Evolutionary conservation across 2,329 filamentous ascomycete genomes (phyloP), one percentile per base, ranked within the genome.

Genomic region (Penicillium sp.): DNA sequence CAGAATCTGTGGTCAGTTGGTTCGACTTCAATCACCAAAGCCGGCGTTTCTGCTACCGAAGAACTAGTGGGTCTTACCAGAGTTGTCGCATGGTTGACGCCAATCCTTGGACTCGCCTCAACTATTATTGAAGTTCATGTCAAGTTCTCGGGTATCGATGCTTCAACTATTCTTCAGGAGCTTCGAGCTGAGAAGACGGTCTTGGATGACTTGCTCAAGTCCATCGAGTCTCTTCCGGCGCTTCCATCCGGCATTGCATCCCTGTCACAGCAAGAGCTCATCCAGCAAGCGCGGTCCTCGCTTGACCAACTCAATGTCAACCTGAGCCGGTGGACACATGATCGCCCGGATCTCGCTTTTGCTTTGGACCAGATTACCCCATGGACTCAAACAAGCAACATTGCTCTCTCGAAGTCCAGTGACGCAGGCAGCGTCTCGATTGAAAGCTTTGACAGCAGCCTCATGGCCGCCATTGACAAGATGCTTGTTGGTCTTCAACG

Each of bases 401-500:
- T 54, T 29, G 45, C 50, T 7, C 20, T 53, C 25, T 42, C 53
- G 10, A 39, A 48, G 5, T 37, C 38, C 10, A 42, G 47, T 8
- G 39, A 59, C 45, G 44, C 53, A 33, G 42, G 59, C 58, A 46
- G 45, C 18, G 25, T 69, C 25, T 57, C 61, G 42, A 52, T 76
- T 20, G 62, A 77, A 15, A 65, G 70, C 0, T 79, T 90, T 39
- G 80, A 83, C 37, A 70, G 77, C 12, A 73, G 77, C 3, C 68
- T 89, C 1, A 80, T 88, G 32, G 79, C 71, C 1, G 75, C 87
- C n/a, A 81, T 86, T 41, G 88, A 95, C 67, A 81, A 82, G 43
- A 80, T 92, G 25, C 81, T 96, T 1, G 86, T 92, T 31, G 85
- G 87, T 1, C 78, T 95, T 42, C 89, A 96, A 66, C 82, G 84